A percentile compares a stretch with the other conserved stretches of the same genome.
These are phyloP conservation scores for Amoebophrya sp. DNA, from an alignment of 169 alveolate genomes.

Conservation along the genomic window DNA sequence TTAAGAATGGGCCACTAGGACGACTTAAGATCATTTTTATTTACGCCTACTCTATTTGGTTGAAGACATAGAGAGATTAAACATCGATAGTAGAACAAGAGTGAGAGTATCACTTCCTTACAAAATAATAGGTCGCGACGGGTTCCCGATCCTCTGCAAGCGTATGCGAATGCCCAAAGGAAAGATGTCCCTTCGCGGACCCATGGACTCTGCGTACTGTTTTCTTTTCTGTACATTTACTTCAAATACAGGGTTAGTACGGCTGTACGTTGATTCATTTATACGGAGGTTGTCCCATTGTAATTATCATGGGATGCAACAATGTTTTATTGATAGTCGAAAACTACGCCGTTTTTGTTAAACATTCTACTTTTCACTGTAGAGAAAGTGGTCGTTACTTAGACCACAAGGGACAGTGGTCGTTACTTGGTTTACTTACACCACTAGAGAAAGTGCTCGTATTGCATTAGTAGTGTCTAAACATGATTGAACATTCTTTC, in stretches of 20 bases:
- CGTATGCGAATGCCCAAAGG: constrained; percentile 35
- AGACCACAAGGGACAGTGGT: too few species aligned
- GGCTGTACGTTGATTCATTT: too few species aligned
- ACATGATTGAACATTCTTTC: background rate
- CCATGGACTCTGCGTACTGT: background rate
- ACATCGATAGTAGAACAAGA: background rate
- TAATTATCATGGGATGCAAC: too few species aligned
- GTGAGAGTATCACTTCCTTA: background rate
- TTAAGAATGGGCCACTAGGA: background rate
- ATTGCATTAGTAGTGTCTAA: too few species aligned
- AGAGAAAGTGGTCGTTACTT: too few species aligned
- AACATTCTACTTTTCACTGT: too few species aligned
- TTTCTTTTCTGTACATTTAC: background rate
- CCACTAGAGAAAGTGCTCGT: too few species aligned
- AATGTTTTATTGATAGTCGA: too few species aligned
- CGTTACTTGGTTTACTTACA: too few species aligned
- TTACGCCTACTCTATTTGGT: background rate
- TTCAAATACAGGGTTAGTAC: background rate
- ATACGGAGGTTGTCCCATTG: too few species aligned
- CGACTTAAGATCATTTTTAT: background rate
- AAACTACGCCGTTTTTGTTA: too few species aligned
- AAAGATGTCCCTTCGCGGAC: background rate
- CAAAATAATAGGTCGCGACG: constrained; percentile 40
- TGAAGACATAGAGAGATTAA: background rate
- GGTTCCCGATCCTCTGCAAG: constrained; percentile 40